phyloP scores from a whole-genome alignment of 2,329 filamentous ascomycete genomes.

The Knufia petricola region DNA sequence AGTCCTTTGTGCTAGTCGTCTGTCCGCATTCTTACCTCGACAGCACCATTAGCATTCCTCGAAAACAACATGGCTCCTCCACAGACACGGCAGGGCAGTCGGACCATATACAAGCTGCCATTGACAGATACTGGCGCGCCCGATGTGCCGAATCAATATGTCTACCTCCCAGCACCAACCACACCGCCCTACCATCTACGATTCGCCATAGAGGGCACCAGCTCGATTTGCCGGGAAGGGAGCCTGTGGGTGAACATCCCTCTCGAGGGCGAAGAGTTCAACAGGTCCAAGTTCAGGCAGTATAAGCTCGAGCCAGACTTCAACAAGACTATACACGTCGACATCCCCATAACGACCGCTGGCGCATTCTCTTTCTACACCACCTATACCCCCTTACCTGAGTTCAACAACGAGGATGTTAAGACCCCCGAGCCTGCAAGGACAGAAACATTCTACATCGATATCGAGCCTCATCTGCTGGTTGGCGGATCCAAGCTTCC shows the following conservation, averaged over 20 bases:
- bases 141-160: conserved; percentile 77
- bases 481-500: conserved; percentile 68
- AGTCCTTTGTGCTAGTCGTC: background rate
- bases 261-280: conserved; percentile 62
- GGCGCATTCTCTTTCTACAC: conserved; percentile 93
- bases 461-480: conserved; percentile 73
- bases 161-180: conserved; percentile 73
- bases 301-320: conserved; percentile 79
- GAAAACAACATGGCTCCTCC: conserved; percentile 14
- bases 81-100: conserved; percentile 19
- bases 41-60: background rate
- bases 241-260: conserved; percentile 97
- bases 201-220: conserved; percentile 24
- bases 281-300: conserved; percentile 69
- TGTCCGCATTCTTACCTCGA: background rate
- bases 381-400: conserved; percentile 78
- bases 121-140: conserved; percentile 90
- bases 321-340: conserved; percentile 82
- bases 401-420: conserved; percentile 53
- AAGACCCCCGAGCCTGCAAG: conserved; percentile 48
- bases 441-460: conserved; percentile 80
- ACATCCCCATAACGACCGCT: conserved; percentile 69
- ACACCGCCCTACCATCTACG: conserved; percentile 53
- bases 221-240: conserved; percentile 87
- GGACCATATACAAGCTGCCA: conserved; percentile 71